These are phyloP conservation scores for Nadsonia starkeyi-henricii DNA, from an alignment of 1,139 yeast species.

Conservation along the genomic window DNA sequence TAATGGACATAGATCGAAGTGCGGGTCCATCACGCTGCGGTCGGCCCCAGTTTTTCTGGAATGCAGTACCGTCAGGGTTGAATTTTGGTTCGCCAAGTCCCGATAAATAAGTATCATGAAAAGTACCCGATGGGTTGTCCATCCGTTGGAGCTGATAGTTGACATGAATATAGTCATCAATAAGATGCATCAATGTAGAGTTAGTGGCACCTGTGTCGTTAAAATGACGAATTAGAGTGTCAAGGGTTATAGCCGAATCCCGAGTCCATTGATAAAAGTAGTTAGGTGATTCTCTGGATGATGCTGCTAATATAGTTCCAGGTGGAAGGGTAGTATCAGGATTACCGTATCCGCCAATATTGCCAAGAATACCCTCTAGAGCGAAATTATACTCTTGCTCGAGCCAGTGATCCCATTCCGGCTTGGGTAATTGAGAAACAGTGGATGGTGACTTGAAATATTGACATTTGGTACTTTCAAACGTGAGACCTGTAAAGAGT, in stretches of 20 bases:
- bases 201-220: constrained; percentile 26
- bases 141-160: constrained; percentile 48
- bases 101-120: constrained; percentile 25
- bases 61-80: constrained; percentile 47
- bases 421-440: not conserved
- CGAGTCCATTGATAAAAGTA: constrained; percentile 86
- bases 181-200: constrained; percentile 21
- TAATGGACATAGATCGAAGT: constrained; percentile 51
- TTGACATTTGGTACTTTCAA: too few species aligned
- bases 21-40: constrained; percentile 97
- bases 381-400: not conserved
- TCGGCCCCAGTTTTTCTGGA: constrained; percentile 68
- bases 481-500: too few species aligned
- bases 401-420: constrained; percentile 1
- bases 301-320: constrained; percentile 17
- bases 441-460: not conserved
- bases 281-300: constrained; percentile 54
- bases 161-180: constrained; percentile 50
- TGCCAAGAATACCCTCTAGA: constrained; percentile 1
- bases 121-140: constrained; percentile 55
- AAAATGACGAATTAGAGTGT: constrained; percentile 44
- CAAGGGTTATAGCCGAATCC: constrained; percentile 74
- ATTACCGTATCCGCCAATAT: constrained; percentile 4
- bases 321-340: not conserved
- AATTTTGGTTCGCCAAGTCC: constrained; percentile 91